Base-by-base conservation (phyloP, 1,284 basidiomycete genomes). In the Ustilago trichophora region DNA sequence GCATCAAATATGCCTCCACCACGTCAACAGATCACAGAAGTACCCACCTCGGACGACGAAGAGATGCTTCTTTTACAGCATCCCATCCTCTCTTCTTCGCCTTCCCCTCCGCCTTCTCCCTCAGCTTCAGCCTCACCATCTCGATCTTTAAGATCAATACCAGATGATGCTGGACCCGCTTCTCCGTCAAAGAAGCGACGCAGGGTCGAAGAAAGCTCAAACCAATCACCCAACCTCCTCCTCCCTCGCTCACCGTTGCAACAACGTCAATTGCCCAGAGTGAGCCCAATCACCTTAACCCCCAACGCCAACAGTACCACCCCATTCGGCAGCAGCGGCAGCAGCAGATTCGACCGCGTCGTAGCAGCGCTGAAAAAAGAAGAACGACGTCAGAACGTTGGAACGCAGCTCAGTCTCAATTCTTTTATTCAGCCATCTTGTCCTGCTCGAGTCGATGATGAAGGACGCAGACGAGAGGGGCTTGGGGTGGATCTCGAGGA, bases 21-120 rank as follows among this genome's bases (percentile, higher is more conserved):
- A 21, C 18, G 6, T n/a, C 38, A 19, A 34, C 19, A 43, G 3
- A 10, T 40, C 0, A 9, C 19, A 27, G 52, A 60, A 26, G 56
- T 60, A 0, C 53, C 53, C 3, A 45, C 64, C 6, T 57, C 64
- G 13, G 64, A 62, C 27, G 59, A 63, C 32, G 58, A 63, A 32
- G 65, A 68, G 9, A 18, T 53, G 5, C 49, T 67, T 3, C 43
- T 58, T n/a, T n/a, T n/a, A 1, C 45, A 65, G 13, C 22, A 16
- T 6, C 35, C 40, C 11, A 19, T 52, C 13, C 10, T 31, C 4
- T 40, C 47, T 10, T 31, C 55, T 13, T 22, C 40, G 1, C 27
- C 36, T 4, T 18, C 40, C 19, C 25, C 50, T 12, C 21, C 36
- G 26, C 31, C 36, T n/a, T 50, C 46, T n/a, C 27, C 54, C 5